Conservation (phyloP, 768 basidiomycete genomes). For the Steccherinum ochraceum region DNA sequence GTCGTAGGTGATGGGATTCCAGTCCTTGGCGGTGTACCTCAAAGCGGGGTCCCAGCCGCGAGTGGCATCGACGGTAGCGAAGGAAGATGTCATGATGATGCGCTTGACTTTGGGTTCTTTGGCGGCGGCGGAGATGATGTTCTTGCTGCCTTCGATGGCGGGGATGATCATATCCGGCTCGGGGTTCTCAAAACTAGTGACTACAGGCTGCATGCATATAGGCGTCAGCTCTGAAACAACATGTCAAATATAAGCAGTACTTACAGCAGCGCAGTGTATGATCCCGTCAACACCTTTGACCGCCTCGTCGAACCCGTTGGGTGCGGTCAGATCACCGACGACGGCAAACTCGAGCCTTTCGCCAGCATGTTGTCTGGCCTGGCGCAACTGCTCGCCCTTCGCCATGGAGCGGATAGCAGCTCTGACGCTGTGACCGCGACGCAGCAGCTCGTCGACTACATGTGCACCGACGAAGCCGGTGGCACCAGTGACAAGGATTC, state of each 20-base stretch:
- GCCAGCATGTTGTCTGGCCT: constrained; percentile 26
- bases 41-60: constrained; percentile 3
- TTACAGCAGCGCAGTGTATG: constrained; percentile 22
- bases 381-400: constrained; percentile 36
- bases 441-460: constrained; percentile 25
- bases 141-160: constrained; percentile 14
- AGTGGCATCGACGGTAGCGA: constrained; percentile 11
- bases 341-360: constrained; percentile 31
- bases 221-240: background rate
- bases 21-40: constrained; percentile 8
- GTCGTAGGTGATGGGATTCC: constrained; percentile 15
- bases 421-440: constrained; percentile 27
- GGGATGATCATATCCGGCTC: constrained; percentile 12
- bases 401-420: constrained; percentile 33
- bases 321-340: constrained; percentile 33
- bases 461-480: constrained; percentile 27
- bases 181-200: background rate
- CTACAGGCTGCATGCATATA: background rate
- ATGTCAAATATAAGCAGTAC: background rate
- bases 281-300: constrained; percentile 40
- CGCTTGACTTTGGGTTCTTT: constrained; percentile 16
- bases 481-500: constrained; percentile 9
- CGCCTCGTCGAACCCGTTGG: constrained; percentile 37
- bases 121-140: constrained; percentile 11
- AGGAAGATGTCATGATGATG: constrained; percentile 20